These are phyloP conservation scores for Dalbergia cultrata DNA, from an alignment of 306 rosid species.

Conservation along the genomic window DNA sequence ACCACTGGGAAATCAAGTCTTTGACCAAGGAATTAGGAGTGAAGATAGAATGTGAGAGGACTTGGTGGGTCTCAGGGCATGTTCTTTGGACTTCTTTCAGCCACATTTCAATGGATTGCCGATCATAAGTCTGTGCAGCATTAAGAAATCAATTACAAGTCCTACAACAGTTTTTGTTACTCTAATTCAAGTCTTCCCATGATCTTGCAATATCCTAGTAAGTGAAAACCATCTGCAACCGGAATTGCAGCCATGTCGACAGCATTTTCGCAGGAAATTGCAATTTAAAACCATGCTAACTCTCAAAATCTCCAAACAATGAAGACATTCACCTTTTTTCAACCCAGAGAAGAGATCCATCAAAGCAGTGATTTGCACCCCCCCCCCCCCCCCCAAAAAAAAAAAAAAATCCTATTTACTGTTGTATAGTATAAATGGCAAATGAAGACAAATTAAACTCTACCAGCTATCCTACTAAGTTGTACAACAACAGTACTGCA, in stretches of 20 bases:
- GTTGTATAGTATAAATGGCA: not conserved
- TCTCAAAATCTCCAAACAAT: not conserved
- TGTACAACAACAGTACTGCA: not conserved
- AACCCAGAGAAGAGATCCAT: not conserved
- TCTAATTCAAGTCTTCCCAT: not conserved
- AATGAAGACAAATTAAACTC: not conserved
- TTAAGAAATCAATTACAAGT: not conserved
- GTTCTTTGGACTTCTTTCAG: slow-evolving; percentile 49
- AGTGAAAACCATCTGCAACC: too few species aligned
- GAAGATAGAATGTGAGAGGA: slow-evolving; percentile 48
- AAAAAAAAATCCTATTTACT: too few species aligned
- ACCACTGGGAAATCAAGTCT: slow-evolving; percentile 58
- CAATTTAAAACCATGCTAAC: not conserved
- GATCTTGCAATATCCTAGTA: not conserved
- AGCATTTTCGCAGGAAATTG: too few species aligned
- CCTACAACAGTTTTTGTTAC: too few species aligned
- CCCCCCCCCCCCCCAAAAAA: too few species aligned
- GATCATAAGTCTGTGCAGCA: slow-evolving; percentile 62
- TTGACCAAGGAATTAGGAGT: slow-evolving; percentile 56
- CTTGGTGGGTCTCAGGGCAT: slow-evolving; percentile 56
- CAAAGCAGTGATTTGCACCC: not conserved
- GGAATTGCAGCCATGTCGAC: too few species aligned
- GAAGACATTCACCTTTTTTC: not conserved
- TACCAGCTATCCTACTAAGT: not conserved
- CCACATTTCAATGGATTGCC: slow-evolving; percentile 56